phyloP scores from a whole-genome alignment of 164 flowering plant genomes.

The Vitis vinifera region ASM3070453v1 NC_081805.1:7213501-7214000 shows the following conservation, averaged over 20 bases:
- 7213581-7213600: slow-evolving; percentile 28
- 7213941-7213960: too few relatives aligned
- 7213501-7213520: slow-evolving; percentile 71
- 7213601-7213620: slow-evolving; percentile 24
- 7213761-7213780: slow-evolving; percentile 98
- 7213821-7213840: neutral
- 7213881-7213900: too few relatives aligned
- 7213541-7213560: slow-evolving; percentile 94
- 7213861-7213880: too few relatives aligned
- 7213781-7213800: slow-evolving; percentile 36
- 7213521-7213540: slow-evolving; percentile 95
- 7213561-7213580: slow-evolving; percentile 66
- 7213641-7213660: slow-evolving; percentile 32
- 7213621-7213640: slow-evolving; percentile 35
- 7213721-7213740: slow-evolving; percentile 65
- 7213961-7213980: too few relatives aligned
- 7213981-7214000: too few relatives aligned
- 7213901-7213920: too few relatives aligned
- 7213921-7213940: too few relatives aligned
- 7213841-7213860: too few relatives aligned
- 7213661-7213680: slow-evolving; percentile 37
- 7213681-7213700: slow-evolving; percentile 29
- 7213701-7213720: slow-evolving; percentile 51
- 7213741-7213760: slow-evolving; percentile 77
- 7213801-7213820: neutral